Conservation (phyloP, 495 filamentous ascomycete genomes). For the Podospora didyma region DNA sequence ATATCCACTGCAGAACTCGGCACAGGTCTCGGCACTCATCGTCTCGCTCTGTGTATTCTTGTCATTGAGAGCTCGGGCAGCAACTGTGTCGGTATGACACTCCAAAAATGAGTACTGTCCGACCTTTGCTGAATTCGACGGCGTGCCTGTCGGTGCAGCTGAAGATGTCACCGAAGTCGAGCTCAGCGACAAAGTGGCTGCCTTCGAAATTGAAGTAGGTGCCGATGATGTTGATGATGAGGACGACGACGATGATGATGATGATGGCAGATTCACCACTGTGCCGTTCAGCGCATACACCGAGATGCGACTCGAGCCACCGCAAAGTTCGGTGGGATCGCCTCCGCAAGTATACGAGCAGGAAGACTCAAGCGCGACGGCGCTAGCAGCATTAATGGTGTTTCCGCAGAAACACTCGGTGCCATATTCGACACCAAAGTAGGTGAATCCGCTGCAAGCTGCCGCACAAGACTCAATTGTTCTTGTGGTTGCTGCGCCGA, state of each 20-base stretch:
- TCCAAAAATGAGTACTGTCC: conserved; percentile 23
- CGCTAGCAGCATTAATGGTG: not conserved
- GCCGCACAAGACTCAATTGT: conserved; percentile 28
- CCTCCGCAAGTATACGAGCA: conserved; percentile 6
- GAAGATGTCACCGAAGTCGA: not conserved
- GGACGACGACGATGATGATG: not conserved
- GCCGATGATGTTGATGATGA: not conserved
- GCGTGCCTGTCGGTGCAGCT: conserved; percentile 11
- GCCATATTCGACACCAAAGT: conserved; percentile 11
- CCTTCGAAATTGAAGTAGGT: conserved; percentile 24
- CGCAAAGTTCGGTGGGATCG: conserved; percentile 7
- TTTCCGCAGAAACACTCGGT: conserved; percentile 12
- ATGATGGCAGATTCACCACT: conserved; percentile 3
- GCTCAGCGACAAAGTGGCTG: conserved; percentile 2
- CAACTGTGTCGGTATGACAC: conserved; percentile 31
- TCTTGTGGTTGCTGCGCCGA: conserved; percentile 17
- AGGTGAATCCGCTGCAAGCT: conserved; percentile 9
- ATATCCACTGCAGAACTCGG: conserved; percentile 24
- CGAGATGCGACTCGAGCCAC: conserved; percentile 10
- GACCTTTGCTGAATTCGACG: conserved; percentile 20
- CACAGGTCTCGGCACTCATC: conserved; percentile 31
- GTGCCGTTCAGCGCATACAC: conserved; percentile 13
- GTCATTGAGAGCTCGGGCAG: conserved; percentile 17
- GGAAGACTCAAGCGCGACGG: not conserved
- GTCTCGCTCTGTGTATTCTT: conserved; percentile 6